Base-by-base conservation (phyloP, 139 green algal genomes). In the Chara braunii region DNA sequence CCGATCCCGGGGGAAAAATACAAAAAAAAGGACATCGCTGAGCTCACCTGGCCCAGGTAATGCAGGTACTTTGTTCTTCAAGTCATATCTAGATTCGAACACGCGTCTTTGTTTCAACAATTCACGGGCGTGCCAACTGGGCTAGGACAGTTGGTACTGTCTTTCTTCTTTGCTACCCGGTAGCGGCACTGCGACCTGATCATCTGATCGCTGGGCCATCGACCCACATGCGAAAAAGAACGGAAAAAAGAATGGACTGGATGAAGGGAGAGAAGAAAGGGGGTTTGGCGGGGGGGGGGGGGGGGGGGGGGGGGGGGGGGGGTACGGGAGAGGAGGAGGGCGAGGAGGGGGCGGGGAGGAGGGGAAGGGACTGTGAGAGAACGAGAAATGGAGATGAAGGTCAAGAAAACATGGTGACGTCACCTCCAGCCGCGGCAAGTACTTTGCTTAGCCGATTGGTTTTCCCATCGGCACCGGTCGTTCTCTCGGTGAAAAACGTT, bases 401-500 rank as follows among this genome's bases (percentile, higher is more conserved):
- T 26, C 11, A 26, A 24, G 6, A 48, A 12, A 24, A 26, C 36
- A 63, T 36, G 24, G 24, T 36, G 24, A 18, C 6, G 24, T 18
- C 51, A 71, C 53, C 55, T 53, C 61, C 61, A 18, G 61, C 61
- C 2, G 50, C 61, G 18, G 61, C 61, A 0, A 71, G 51, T 2
- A 71, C 61, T 37, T 71, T 71, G 53, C 51, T 69, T 53, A 71
- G 12, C 34, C 57, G 3, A 32, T 62, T 35, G 7, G 29, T 35
- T 37, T 31, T 52, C 52, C 22, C 52, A 28, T 31, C 24, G 52
- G 22, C 8, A 33, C 24, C 28, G 26, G 51, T 26, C 30, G 65
- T 55, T 30, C 45, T 18, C 18, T 71, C 23, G 36, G 64, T 71
- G 51, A 53, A 71, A 9, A 69, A 71, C 11, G 51, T 37, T 53